Evolutionary conservation across 2,329 filamentous ascomycete species (phyloP), one percentile per base, ranked within the genome.

Genomic region (Trichoderma endophyticum): DNA sequence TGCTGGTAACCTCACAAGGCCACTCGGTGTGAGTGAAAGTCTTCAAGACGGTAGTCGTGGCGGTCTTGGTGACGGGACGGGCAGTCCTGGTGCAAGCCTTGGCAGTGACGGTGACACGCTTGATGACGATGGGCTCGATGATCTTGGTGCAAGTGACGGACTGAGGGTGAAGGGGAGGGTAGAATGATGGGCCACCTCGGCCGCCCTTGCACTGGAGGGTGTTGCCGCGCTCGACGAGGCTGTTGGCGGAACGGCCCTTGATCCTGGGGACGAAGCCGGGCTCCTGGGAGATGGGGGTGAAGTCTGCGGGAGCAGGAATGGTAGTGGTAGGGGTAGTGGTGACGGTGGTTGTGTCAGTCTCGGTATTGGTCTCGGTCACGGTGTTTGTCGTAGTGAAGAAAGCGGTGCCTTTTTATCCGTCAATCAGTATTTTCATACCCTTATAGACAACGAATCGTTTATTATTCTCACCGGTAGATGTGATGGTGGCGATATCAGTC

Each of bases 261-360:
- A 65, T 43, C 21, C 24, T 65, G 61, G 69, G 43, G 30, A 65
- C 61, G 21, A 48, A 71, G 51, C 54, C 69, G 28, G 61, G 26
- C 9, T 64, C 61, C 21, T 65, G 48, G 24, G 48, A 11, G 48
- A 71, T 59, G 15, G 69, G 69, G n/a, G 69, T 71, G 54, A 71
- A 71, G n/a, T 60, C 51, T 28, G 69, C 48, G 12, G 69, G 69
- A 21, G 69, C 69, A n/a, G 60, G 14, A 8, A 71, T 48, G 18
- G 69, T 71, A 14, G 39, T 65, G 21, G 69, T 71, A 32, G 69
- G 51, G n/a, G 69, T 71, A 4, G 69, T 71, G 30, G 34, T 71
- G 7, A 21, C 32, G 7, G 61, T 71, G 34, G 21, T 34, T 0
- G 8, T 18, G 34, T 43, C 4, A 5, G 61, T 60, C 14, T 56